Evolutionary conservation across 176 grass and related monocot genomes (phyloP).

Genomic region (Areca catechu): DNA sequence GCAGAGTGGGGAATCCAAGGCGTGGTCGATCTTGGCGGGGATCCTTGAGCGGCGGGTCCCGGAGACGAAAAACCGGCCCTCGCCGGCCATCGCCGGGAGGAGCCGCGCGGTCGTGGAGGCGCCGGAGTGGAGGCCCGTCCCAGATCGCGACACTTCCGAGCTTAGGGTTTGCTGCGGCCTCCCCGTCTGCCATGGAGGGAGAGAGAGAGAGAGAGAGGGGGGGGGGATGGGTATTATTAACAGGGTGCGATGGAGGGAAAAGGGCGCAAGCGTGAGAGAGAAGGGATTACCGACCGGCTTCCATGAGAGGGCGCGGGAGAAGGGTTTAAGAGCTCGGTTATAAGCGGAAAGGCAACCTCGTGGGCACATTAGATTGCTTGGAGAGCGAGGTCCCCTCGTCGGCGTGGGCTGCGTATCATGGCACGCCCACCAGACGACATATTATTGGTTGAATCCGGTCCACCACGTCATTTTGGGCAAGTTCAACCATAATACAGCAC

Average conservation of each 20-base stretch:
- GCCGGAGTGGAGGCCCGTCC: conserved; percentile 69
- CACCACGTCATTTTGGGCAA: too few species aligned
- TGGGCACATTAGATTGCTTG: too few species aligned
- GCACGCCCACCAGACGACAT: too few species aligned
- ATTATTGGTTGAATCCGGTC: too few species aligned
- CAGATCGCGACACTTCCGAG: conserved; percentile 36
- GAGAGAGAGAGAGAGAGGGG: not conserved
- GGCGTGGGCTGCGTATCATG: too few species aligned
- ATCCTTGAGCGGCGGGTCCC: conserved; percentile 20
- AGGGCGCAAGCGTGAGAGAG: not conserved
- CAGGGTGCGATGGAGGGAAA: not conserved
- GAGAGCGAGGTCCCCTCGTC: too few species aligned
- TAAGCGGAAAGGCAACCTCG: conserved; percentile 1
- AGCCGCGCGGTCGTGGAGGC: conserved; percentile 30
- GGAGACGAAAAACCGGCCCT: conserved; percentile 68
- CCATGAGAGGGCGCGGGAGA: conserved; percentile 52
- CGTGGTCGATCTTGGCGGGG: conserved; percentile 43
- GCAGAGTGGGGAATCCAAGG: conserved; percentile 49
- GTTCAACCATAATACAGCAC: too few species aligned
- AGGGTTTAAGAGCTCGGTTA: conserved; percentile 13
- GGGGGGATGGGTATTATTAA: conserved; percentile 2
- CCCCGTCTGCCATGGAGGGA: conserved; percentile 33
- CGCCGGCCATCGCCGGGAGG: conserved; percentile 65
- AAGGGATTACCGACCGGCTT: conserved; percentile 30
- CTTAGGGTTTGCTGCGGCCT: conserved; percentile 58